Percentiles rank a stretch among this genome's conserved stretches.
These are phyloP conservation scores for Macrocybe gigantea DNA, from an alignment of 768 basidiomycete genomes.

Conservation along the genomic window DNA sequence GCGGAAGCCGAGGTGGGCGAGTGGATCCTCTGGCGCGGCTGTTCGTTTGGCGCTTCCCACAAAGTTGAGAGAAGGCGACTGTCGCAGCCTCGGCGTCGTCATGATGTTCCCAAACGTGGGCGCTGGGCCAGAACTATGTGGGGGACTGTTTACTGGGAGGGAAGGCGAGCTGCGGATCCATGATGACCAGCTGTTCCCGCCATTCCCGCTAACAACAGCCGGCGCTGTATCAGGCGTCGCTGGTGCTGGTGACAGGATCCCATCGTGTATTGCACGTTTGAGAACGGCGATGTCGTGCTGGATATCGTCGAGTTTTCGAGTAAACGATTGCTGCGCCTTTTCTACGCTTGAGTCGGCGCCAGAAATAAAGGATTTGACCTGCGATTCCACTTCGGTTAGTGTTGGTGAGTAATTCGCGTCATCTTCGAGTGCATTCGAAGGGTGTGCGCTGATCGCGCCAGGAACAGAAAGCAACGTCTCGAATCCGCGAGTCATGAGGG, in stretches of 20 bases:
- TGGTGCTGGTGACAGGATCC: slow-evolving; percentile 9
- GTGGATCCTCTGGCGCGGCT: slow-evolving; percentile 22
- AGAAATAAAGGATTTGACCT: slow-evolving; percentile 51
- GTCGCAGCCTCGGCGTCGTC: slow-evolving; percentile 56
- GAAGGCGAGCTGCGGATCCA: slow-evolving; percentile 40
- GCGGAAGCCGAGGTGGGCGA: slow-evolving; percentile 42
- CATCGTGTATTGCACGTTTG: slow-evolving; percentile 53
- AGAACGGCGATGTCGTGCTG: slow-evolving; percentile 71
- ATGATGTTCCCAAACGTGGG: slow-evolving; percentile 72
- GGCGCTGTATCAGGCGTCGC: slow-evolving; percentile 4
- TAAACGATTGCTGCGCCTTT: slow-evolving; percentile 43
- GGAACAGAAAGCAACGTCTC: slow-evolving; percentile 60
- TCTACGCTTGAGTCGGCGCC: slow-evolving; percentile 44
- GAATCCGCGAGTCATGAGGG: slow-evolving; percentile 58
- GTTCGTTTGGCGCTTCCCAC: slow-evolving; percentile 3
- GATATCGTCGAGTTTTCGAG: slow-evolving; percentile 62
- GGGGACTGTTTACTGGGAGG: slow-evolving; percentile 33
- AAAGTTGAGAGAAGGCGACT: slow-evolving; percentile 34
- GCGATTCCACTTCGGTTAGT: slow-evolving; percentile 35
- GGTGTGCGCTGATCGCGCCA: slow-evolving; percentile 30
- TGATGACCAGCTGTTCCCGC: slow-evolving; percentile 47
- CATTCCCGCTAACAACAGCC: neutral
- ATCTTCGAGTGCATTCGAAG: slow-evolving; percentile 3
- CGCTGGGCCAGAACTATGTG: slow-evolving; percentile 18
- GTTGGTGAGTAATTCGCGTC: slow-evolving; percentile 13